Evolutionary conservation across 2,329 filamentous ascomycete species (phyloP).

Genomic region (Cladophialophora yegresii): DNA sequence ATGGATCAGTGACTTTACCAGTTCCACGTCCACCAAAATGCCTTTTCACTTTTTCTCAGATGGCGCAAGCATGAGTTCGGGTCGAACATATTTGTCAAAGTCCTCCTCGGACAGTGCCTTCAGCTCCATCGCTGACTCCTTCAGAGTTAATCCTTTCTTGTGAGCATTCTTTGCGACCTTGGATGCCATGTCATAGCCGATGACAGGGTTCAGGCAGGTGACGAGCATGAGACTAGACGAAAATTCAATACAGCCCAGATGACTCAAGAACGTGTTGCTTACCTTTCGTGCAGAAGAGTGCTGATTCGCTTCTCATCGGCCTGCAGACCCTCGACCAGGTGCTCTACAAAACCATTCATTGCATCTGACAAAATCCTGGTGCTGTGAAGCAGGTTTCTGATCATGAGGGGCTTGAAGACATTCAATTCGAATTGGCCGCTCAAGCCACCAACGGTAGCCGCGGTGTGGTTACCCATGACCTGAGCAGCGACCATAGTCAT

Average conservation of each 20-base stretch:
- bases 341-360: conserved; percentile 94
- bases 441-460: conserved; percentile 89
- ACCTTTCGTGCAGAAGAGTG: conserved; percentile 92
- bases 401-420: conserved; percentile 97
- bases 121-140: conserved; percentile 90
- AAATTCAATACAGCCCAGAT: conserved; percentile 16
- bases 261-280: conserved; percentile 43
- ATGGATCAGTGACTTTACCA: conserved; percentile 1
- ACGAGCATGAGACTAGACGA: conserved; percentile 86
- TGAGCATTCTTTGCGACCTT: conserved; percentile 98
- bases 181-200: conserved; percentile 95
- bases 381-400: conserved; percentile 93
- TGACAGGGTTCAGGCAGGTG: conserved; percentile 95
- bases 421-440: conserved; percentile 99
- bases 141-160: conserved; percentile 94
- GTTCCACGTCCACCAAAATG: background rate
- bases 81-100: conserved; percentile 85
- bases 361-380: conserved; percentile 82
- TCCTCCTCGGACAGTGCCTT: conserved; percentile 84
- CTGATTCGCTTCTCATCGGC: conserved; percentile 93
- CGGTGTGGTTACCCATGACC: conserved; percentile 96
- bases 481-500: conserved; percentile 97
- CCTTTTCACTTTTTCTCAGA: conserved; percentile 61
- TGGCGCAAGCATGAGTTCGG: conserved; percentile 92
- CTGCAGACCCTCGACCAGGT: conserved; percentile 82